These are phyloP conservation scores for Sporothrix mexicana DNA, from an alignment of 2,329 filamentous ascomycete species.

Conservation along the genomic window DNA sequence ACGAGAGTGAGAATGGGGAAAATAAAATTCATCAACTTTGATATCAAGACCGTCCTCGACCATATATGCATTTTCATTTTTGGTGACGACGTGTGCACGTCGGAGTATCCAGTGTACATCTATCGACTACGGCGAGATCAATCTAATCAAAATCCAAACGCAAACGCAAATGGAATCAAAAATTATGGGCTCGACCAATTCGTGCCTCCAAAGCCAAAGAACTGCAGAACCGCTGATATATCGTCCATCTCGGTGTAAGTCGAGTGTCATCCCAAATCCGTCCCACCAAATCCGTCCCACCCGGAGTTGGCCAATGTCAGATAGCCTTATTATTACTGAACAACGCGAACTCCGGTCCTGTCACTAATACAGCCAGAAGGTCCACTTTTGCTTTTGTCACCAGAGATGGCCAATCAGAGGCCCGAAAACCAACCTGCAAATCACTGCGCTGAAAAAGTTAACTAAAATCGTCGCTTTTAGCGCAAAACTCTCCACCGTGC, in stretches of 20 bases:
- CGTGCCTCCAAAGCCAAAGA: background rate
- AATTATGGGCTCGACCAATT: background rate
- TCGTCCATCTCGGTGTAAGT: background rate
- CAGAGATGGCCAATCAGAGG: background rate
- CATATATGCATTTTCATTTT: background rate
- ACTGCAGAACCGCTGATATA: background rate
- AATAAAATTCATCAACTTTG: background rate
- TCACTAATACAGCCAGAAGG: background rate
- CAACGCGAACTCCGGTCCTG: slow-evolving; percentile 4
- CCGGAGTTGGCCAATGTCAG: too few relatives aligned
- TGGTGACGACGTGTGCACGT: background rate
- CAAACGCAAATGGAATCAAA: background rate
- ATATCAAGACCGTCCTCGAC: background rate
- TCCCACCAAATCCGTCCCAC: background rate
- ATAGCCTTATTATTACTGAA: too few relatives aligned
- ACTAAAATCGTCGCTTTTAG: background rate
- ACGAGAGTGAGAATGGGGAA: background rate
- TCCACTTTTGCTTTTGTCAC: slow-evolving; percentile 17
- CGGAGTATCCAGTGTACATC: background rate
- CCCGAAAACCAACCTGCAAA: background rate
- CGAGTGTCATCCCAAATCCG: background rate
- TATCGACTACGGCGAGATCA: background rate
- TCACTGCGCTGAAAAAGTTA: background rate
- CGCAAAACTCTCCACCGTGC: background rate
- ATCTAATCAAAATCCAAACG: slow-evolving; percentile 13